Conservation (phyloP, 768 basidiomycete genomes). For the Lactarius quietus region DNA sequence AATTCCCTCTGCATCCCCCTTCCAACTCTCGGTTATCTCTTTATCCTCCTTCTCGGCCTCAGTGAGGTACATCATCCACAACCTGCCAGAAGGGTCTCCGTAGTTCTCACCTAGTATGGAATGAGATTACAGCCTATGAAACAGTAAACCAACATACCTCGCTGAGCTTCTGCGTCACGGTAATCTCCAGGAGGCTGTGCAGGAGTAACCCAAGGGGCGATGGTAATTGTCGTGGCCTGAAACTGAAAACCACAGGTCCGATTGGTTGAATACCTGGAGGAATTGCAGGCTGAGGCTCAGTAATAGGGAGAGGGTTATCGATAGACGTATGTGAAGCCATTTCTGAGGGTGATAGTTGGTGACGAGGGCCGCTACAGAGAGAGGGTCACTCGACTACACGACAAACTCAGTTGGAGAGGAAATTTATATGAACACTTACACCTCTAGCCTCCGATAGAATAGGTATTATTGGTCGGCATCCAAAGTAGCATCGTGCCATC, state of each 20-base stretch:
- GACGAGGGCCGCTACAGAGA: background rate
- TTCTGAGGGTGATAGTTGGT: background rate
- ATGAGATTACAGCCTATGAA: constrained; percentile 1
- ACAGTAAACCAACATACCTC: background rate
- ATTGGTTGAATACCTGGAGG: background rate
- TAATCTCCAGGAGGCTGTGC: background rate
- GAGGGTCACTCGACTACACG: background rate
- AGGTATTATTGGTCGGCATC: background rate
- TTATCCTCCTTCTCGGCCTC: background rate
- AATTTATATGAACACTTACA: background rate
- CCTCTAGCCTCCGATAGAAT: background rate
- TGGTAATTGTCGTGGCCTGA: background rate
- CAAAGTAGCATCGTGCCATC: background rate
- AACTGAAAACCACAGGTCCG: background rate
- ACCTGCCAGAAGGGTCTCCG: background rate
- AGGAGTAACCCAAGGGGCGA: background rate
- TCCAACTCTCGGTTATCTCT: background rate
- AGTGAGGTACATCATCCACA: background rate
- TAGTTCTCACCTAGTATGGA: background rate
- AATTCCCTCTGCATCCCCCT: background rate
- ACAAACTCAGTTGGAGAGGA: background rate
- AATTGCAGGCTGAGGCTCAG: background rate
- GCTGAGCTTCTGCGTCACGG: background rate
- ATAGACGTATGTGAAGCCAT: background rate
- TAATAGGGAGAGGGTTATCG: background rate